Evolutionary conservation across 176 grass and related monocot species (phyloP).

Genomic region (Eremochloa ophiuroides): DNA sequence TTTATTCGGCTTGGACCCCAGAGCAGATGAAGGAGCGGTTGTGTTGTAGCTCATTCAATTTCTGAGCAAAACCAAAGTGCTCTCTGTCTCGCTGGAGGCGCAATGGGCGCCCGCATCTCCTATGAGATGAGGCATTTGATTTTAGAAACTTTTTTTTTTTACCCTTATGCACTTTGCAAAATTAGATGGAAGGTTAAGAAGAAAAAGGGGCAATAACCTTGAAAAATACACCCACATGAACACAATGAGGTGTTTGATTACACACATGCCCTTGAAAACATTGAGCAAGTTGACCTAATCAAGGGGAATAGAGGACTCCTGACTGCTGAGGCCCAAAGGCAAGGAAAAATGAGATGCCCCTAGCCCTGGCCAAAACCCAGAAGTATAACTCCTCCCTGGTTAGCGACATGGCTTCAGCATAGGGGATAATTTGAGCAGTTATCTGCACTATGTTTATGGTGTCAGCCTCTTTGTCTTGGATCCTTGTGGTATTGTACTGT

Average conservation of each 20-base stretch:
- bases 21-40: neutral
- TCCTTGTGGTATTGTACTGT: slow-evolving; percentile 4
- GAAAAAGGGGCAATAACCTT: neutral
- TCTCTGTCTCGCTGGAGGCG: neutral
- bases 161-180: neutral
- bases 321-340: neutral
- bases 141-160: neutral
- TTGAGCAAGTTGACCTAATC: neutral
- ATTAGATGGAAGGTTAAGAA: neutral
- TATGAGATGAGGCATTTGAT: neutral
- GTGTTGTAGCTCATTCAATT: neutral
- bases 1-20: neutral
- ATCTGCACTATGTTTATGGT: neutral
- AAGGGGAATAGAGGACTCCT: neutral
- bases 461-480: slow-evolving; percentile 14
- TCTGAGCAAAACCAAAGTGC: neutral
- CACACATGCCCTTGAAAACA: neutral
- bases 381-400: neutral
- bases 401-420: neutral
- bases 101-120: neutral
- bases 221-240: neutral
- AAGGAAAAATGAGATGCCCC: neutral
- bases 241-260: neutral
- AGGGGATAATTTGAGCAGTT: neutral
- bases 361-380: neutral